These are phyloP conservation scores for Selaginella tamariscina DNA, from an alignment of 75 land plant genomes.

Conservation along the genomic window DNA sequence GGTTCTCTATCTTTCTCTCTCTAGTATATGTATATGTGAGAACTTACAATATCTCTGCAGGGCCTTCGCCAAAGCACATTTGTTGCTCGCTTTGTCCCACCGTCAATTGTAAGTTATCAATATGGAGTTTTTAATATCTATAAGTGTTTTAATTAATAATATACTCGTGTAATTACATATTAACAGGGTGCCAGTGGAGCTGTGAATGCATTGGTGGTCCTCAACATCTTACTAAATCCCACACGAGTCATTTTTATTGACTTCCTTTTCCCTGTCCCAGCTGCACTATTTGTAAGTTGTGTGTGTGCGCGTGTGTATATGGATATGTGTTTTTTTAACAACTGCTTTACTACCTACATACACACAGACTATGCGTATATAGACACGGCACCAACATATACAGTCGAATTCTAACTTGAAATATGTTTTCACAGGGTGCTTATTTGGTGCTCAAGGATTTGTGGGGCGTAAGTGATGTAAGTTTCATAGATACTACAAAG, in stretches of 20 bases:
- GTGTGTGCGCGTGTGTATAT: too few relatives aligned
- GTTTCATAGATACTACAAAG: too few relatives aligned
- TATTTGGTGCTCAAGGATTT: slow-evolving; percentile 50
- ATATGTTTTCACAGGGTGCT: slow-evolving; percentile 39
- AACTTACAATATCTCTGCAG: slow-evolving; percentile 13
- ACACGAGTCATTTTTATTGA: slow-evolving; percentile 35
- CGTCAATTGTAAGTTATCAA: too few relatives aligned
- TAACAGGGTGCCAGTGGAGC: slow-evolving; percentile 89
- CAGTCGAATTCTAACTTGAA: background rate
- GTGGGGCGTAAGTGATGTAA: slow-evolving; percentile 45
- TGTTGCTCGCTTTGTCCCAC: slow-evolving; percentile 14
- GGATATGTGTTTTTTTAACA: too few relatives aligned
- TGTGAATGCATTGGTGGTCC: slow-evolving; percentile 68
- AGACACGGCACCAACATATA: too few relatives aligned
- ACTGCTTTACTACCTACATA: too few relatives aligned
- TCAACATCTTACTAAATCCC: slow-evolving; percentile 66
- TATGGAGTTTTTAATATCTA: too few relatives aligned
- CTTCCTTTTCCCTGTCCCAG: slow-evolving; percentile 73
- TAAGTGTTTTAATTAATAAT: too few relatives aligned
- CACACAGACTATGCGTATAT: too few relatives aligned
- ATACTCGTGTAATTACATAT: too few relatives aligned
- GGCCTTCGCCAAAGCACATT: slow-evolving; percentile 24
- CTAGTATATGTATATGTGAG: slow-evolving; percentile 10
- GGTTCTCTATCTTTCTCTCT: slow-evolving; percentile 3
- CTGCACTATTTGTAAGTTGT: slow-evolving; percentile 33